phyloP scores from a whole-genome alignment of 805 yeast genomes.

The Saturnispora dispora region DNA sequence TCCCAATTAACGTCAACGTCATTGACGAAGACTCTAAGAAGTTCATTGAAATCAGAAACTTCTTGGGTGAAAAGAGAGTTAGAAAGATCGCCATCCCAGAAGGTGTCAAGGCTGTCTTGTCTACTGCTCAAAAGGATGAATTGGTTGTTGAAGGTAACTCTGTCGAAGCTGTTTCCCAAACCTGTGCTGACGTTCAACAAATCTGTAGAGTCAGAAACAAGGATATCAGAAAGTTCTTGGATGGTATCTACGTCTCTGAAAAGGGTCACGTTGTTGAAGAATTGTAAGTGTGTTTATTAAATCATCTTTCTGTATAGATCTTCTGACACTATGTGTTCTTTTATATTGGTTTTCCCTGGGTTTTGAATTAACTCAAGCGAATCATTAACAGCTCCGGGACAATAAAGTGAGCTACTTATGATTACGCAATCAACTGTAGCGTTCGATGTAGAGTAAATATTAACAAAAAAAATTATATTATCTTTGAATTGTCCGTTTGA shows the following conservation, averaged over 20 bases:
- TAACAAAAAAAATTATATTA: neutral
- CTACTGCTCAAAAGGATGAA: conserved; percentile 89
- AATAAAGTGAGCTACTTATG: conserved; percentile 26
- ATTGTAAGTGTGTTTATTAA: conserved; percentile 9
- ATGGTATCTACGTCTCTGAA: conserved; percentile 99
- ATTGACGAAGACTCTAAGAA: conserved; percentile 66
- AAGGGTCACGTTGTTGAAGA: conserved; percentile 73
- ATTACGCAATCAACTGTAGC: conserved; percentile 21
- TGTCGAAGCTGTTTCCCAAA: conserved; percentile 93
- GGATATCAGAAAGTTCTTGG: conserved; percentile 99
- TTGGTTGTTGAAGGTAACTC: conserved; percentile 90
- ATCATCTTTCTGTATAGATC: neutral
- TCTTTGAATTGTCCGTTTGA: neutral
- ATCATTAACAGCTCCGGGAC: conserved; percentile 27
- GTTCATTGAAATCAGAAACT: conserved; percentile 95
- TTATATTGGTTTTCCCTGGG: conserved; percentile 2
- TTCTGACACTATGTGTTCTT: conserved; percentile 1
- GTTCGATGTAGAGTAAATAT: conserved; percentile 6
- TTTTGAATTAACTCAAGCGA: conserved; percentile 16
- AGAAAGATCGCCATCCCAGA: conserved; percentile 79
- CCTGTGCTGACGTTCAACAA: conserved; percentile 97
- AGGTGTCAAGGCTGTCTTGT: conserved; percentile 81
- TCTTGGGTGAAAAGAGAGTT: conserved; percentile 98
- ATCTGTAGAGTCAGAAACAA: conserved; percentile 98
- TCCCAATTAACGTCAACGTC: conserved; percentile 98